A percentile compares a stretch with the other conserved stretches of the same genome.
Conservation (phyloP, 1,284 basidiomycete species). For the Mycosarcoma maydis region DNA sequence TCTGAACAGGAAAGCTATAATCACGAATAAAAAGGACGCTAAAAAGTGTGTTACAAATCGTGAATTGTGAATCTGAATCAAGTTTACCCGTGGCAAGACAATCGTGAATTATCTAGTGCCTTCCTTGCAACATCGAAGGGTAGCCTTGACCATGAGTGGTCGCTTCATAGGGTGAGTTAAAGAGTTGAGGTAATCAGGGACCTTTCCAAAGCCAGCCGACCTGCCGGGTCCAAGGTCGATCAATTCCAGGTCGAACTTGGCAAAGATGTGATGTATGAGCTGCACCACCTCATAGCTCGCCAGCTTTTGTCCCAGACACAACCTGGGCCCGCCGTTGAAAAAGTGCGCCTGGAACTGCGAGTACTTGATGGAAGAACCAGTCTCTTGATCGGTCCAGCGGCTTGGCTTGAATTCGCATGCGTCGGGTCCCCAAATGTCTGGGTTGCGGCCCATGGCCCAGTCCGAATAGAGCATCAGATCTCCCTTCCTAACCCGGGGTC, state of each 20-base stretch:
- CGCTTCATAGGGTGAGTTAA: constrained; percentile 30
- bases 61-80: no score
- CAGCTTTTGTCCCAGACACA: constrained; percentile 27
- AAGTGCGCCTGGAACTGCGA: constrained; percentile 10
- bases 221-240: constrained; percentile 7
- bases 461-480: constrained; percentile 23
- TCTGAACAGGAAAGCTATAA: no score
- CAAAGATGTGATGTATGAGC: constrained; percentile 15
- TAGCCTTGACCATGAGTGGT: constrained; percentile 9
- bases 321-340: constrained; percentile 34
- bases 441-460: constrained; percentile 65
- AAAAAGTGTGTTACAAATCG: no score
- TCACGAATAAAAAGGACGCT: no score
- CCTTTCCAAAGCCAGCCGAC: constrained; percentile 2
- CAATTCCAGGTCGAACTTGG: constrained; percentile 21
- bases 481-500: constrained; percentile 4
- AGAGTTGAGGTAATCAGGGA: constrained; percentile 20
- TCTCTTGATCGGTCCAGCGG: constrained; percentile 70
- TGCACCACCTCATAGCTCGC: constrained; percentile 18
- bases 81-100: no score
- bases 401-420: constrained; percentile 72
- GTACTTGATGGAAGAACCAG: constrained; percentile 1
- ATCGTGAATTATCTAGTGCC: background rate
- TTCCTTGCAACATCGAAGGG: background rate
- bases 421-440: constrained; percentile 73